Base-by-base conservation (phyloP, 2,329 filamentous ascomycete genomes). In the Plenodomus lindquistii region DNA sequence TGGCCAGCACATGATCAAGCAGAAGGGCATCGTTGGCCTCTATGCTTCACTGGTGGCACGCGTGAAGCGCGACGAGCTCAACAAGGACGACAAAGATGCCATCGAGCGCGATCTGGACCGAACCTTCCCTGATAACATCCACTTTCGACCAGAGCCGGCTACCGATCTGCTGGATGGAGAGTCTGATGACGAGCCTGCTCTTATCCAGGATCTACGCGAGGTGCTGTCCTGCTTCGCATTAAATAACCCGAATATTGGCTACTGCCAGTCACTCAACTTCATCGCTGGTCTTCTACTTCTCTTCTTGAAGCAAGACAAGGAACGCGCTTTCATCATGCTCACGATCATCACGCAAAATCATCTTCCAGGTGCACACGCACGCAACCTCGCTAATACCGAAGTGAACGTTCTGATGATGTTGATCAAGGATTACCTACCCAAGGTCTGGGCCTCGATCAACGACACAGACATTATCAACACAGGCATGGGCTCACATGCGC, bases 231-330 rank as follows among this genome's bases (percentile, higher is more conserved):
- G 92, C 10, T 97, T 97, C 71, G 86, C 93, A 2, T 82, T 96
- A 36, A 90, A 96, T 75, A 95, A 95, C 62, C 91, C 93, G 1
- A 84, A 84, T 45, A 95, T 97, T 59, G 93, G 93, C 13, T 97
- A 97, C 72, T 97, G 93, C 66, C 93, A 97, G 70, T 95, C 89
- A 17, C 83, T 97, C 22, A 97, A 97, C 72, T 97, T 97, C 73
- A 82, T 97, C 42, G 91, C 93, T 4, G 93, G 92, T 3, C 81
- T 97, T 43, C 79, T 97, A 1, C 83, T 97, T 2, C 80, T 97
- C 2, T 97, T 97, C 70, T 85, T 97, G 41, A 72, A 78, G 54
- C 65, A 84, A 82, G 86, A 88, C 3, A 93, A 96, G 69, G 92
- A 97, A 72, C 92, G 96, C 61, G 84, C 87, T 2, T 97, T 97